Evolutionary conservation across 1,284 basidiomycete species (phyloP), one percentile per base, ranked within the genome.

Genomic region (Earliella scabrosa): DNA sequence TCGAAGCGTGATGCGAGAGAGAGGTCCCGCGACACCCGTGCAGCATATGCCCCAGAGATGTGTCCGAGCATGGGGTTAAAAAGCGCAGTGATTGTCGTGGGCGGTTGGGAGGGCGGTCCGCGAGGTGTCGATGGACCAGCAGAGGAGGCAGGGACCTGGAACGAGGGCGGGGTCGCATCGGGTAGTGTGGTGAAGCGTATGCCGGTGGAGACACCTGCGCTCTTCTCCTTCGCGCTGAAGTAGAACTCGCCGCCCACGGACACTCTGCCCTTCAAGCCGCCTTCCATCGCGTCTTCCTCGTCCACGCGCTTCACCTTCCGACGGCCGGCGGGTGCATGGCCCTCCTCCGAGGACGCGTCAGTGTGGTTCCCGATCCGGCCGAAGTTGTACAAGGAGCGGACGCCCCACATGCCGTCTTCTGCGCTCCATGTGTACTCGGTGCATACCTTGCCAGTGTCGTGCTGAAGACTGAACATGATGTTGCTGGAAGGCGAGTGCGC

Each of bases 51-150:
- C 1, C 90, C 84, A 3, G 93, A 93, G 27, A 98, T 80, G 68
- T 98, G 95, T 1, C 97, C 97, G 63, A 98, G 88, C 83, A 99
- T 94, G 1, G 97, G 97, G 72, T 98, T 98, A 71, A 98, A 93
- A 10, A 97, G 84, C 2, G 95, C 91, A 1, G 95, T 97, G 60
- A 98, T 90, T 4, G 94, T 96, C 0, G 95, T 98, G 0, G 97
- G 95, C 0, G 97, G 87, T 65, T 93, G 88, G 26, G 82, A 78
- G 10, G 77, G 78, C 7, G 74, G 72, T 3, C 66, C 63, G 23
- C 65, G 73, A 43, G 63, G 51, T 24, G 75, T 66, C 4, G 68
- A 58, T 18, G 70, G 53, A 20, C 71, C 60, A 27, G 72, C 73
- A 24, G 75, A 73, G 4, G 79, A 71, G 3, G 78, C 60, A 11